These are phyloP conservation scores for Fusarium abutilonis DNA, from an alignment of 2,329 filamentous ascomycete species.

Conservation along the genomic window DNA sequence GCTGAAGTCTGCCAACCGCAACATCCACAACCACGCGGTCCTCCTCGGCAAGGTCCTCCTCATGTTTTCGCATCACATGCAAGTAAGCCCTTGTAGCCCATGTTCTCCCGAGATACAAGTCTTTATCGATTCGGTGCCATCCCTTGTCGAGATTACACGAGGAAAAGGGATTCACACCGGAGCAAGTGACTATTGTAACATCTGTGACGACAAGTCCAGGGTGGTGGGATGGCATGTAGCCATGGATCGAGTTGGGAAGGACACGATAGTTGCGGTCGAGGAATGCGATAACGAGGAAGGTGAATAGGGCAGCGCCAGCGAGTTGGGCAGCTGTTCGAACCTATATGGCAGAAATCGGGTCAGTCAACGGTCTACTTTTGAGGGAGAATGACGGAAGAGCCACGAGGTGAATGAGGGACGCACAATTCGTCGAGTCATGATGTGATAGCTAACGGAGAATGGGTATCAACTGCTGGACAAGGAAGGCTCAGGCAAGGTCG, in stretches of 20 bases:
- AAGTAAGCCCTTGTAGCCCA: slow-evolving; percentile 83
- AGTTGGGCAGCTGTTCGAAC: slow-evolving; percentile 80
- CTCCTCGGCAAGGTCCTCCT: slow-evolving; percentile 78
- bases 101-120: slow-evolving; percentile 79
- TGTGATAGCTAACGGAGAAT: slow-evolving; percentile 24
- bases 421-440: slow-evolving; percentile 54
- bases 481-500: not conserved
- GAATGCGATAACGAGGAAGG: slow-evolving; percentile 78
- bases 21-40: slow-evolving; percentile 86
- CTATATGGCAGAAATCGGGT: slow-evolving; percentile 47
- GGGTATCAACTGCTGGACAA: slow-evolving; percentile 1
- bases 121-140: slow-evolving; percentile 90
- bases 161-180: slow-evolving; percentile 76
- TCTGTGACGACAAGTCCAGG: slow-evolving; percentile 87
- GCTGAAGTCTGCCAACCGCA: slow-evolving; percentile 77
- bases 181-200: slow-evolving; percentile 80
- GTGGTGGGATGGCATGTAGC: slow-evolving; percentile 86
- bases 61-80: slow-evolving; percentile 83
- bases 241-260: slow-evolving; percentile 85
- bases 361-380: slow-evolving; percentile 3
- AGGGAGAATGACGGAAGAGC: not conserved
- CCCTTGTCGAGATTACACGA: slow-evolving; percentile 77
- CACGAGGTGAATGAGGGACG: slow-evolving; percentile 18
- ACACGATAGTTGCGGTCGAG: slow-evolving; percentile 91
- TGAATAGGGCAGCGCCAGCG: slow-evolving; percentile 69